These are phyloP conservation scores for Metschnikowia chrysomelidarum DNA, from an alignment of 805 yeast species.

Conservation along the genomic window DNA sequence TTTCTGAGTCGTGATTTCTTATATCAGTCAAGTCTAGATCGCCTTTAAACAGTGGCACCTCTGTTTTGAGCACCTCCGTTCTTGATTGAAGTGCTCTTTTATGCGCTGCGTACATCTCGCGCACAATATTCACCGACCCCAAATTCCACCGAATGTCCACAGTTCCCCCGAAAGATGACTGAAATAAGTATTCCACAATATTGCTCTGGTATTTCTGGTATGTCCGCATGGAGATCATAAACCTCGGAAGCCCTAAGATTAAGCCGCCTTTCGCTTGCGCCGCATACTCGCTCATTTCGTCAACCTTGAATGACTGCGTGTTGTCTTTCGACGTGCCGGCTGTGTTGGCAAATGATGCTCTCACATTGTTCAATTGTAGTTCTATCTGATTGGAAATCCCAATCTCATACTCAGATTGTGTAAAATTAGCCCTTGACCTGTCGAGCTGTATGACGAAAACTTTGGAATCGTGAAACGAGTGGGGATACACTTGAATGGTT, in stretches of 20 bases:
- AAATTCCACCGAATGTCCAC: constrained; percentile 93
- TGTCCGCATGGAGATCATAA: constrained; percentile 72
- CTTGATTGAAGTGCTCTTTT: constrained; percentile 69
- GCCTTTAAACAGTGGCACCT: constrained; percentile 3
- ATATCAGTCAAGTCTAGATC: constrained; percentile 5
- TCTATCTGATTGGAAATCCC: constrained; percentile 56
- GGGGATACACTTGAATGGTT: constrained; percentile 73
- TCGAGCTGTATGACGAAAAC: constrained; percentile 65
- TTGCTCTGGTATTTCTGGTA: constrained; percentile 55
- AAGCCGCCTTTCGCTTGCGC: constrained; percentile 70
- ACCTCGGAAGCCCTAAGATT: constrained; percentile 76
- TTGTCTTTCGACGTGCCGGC: constrained; percentile 50
- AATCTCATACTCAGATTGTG: constrained; percentile 45
- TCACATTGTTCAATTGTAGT: constrained; percentile 59
- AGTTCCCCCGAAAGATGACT: constrained; percentile 79
- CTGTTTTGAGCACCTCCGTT: constrained; percentile 30
- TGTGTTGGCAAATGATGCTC: constrained; percentile 65
- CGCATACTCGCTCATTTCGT: constrained; percentile 55
- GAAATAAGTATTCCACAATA: constrained; percentile 62
- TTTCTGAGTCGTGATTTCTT: background rate
- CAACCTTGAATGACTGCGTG: constrained; percentile 45
- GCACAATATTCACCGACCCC: constrained; percentile 83
- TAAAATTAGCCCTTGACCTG: constrained; percentile 50
- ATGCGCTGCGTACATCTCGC: constrained; percentile 92
- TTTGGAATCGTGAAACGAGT: constrained; percentile 72